Base-by-base conservation (phyloP, 2,329 filamentous ascomycete species). In the Ascochyta clinopodiicola region DNA sequence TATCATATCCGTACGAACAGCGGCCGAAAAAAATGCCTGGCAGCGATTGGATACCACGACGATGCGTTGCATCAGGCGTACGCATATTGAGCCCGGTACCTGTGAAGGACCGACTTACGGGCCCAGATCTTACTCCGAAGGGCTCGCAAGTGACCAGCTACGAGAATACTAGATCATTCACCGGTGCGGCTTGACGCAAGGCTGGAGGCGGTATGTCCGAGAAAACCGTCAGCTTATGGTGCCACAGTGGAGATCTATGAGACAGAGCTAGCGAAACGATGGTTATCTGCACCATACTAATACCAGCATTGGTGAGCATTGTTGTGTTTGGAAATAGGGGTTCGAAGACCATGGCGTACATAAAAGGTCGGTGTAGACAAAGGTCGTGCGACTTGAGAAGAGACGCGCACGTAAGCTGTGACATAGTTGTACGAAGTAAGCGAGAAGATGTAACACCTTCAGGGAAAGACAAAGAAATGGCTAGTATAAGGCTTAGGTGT, bases 341-440 rank as follows among this genome's bases (percentile, higher is more conserved):
- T 34, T 21, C 15, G 35, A 4, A 25, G 29, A 13, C 32, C 22
- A 19, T 6, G 37, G 52, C 37, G 45, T 22, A 44, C 46, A 17
- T 21, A 37, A 29, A 55, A 50, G 52, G 52, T 56, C 52, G 52
- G 52, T 56, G 52, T 50, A 35, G 52, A 36, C 46, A 12, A 43
- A 27, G 21, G 25, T 46, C 15, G 52, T 56, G 43, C 42, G 46
- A 56, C 52, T 31, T 21, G 17, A 34, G 25, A 32, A 43, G 46
- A 56, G 52, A 42, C 37, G 42, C 46, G 24, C 46, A 51, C 42
- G 52, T 56, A 56, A 56, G 52, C 52, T 47, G 36, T 56, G 46
- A 51, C 46, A 51, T 42, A 40, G 12, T 17, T 37, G 46, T 46
- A 37, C 17, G 6, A 43, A 45, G 37, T 43, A 35, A 46, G 52